phyloP scores from a whole-genome alignment of 1,284 basidiomycete species.

The Leccinum pachyderme region DNA sequence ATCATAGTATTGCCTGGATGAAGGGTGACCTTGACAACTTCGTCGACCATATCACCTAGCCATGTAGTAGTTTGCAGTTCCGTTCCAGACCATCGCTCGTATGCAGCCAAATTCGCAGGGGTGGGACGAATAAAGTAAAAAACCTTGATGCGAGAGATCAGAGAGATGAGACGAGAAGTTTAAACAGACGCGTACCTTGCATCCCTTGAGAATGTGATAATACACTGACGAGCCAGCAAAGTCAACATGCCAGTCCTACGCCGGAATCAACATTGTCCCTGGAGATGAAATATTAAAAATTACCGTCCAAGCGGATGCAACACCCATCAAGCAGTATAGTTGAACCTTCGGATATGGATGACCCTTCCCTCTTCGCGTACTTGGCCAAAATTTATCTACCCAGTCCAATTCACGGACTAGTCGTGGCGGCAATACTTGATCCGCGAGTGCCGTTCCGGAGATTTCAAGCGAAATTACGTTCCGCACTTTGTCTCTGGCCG shows the following conservation, averaged over 20 bases:
- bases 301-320: conserved; percentile 86
- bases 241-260: conserved; percentile 93
- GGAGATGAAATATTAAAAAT: conserved; percentile 25
- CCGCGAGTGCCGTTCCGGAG: conserved; percentile 71
- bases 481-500: conserved; percentile 76
- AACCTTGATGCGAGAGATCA: conserved; percentile 47
- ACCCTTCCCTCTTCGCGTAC: conserved; percentile 67
- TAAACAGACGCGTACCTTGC: conserved; percentile 54
- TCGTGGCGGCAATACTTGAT: conserved; percentile 78
- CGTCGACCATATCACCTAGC: conserved; percentile 89
- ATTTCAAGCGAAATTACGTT: conserved; percentile 92
- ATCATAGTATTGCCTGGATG: conserved; percentile 92
- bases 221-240: conserved; percentile 96
- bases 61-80: conserved; percentile 85
- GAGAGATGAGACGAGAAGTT: conserved; percentile 13
- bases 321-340: conserved; percentile 94
- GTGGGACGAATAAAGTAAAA: conserved; percentile 97
- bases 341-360: conserved; percentile 91
- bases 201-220: conserved; percentile 83
- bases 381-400: conserved; percentile 96
- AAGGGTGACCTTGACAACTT: conserved; percentile 84
- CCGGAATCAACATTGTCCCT: conserved; percentile 8
- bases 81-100: conserved; percentile 87
- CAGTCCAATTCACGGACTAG: conserved; percentile 91
- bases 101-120: conserved; percentile 82